Base-by-base conservation (phyloP, 768 basidiomycete genomes). In the Lactarius psammicola region DNA sequence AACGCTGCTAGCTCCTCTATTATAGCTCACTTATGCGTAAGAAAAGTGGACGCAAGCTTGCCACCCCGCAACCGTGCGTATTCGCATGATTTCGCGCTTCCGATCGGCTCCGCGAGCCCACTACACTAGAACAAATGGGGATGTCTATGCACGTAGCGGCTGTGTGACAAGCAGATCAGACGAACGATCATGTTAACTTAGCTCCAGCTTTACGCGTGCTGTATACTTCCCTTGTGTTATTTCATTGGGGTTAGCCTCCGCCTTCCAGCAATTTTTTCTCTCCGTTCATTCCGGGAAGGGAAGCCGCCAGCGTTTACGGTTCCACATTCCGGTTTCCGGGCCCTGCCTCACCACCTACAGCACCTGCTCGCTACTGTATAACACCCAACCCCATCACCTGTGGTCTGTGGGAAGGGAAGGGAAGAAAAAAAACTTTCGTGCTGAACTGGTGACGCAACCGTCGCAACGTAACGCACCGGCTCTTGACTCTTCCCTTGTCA, bases 101-200 rank as follows among this genome's bases (percentile, higher is more conserved):
- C 63, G 49, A 58, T 11, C 64, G 40, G 57, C 28, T 54, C 61
- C 56, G 57, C 56, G 34, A 26, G 28, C 33, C 30, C 33, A 28
- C 38, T 44, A 36, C 42, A 30, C 40, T n/a, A 23, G 30, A 42
- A 40, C 46, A 31, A 57, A 33, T 26, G 46, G 20, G 26, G 36
- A 17, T 13, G 9, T 26, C 33, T 53, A 56, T 26, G 26, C 31
- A 6, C 7, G 33, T 26, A 34, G 59, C 53, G 60, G 65, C 60
- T 61, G 55, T 61, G 59, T n/a, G 55, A 18, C 23, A 17, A 20
- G 11, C 18, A 17, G 59, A 60, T 65, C 64, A 58, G n/a, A n/a
- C n/a, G 34, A 38, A 23, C 31, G 56, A 66, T 66, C 56, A 60
- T 61, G 54, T 56, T 46, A 31, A 20, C 7, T 1, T 17, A 17